These are phyloP conservation scores for Sugiyamaella lignohabitans DNA, from an alignment of 805 yeast genomes.

Conservation along the genomic window DNA sequence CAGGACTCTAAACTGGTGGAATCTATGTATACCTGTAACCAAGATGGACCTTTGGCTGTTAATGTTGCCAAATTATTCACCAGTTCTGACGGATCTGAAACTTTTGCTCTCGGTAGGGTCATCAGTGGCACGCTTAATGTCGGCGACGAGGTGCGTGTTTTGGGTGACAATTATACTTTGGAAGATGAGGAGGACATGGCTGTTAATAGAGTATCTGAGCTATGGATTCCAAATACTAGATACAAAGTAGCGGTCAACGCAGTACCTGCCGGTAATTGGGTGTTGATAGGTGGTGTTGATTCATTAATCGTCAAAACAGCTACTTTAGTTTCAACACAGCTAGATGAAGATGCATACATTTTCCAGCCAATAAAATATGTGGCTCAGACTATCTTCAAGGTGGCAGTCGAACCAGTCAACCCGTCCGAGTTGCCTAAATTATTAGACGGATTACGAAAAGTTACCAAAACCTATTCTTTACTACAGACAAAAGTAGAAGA, in stretches of 20 bases:
- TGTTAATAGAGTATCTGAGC: conserved; percentile 27
- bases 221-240: conserved; percentile 59
- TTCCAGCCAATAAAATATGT: conserved; percentile 42
- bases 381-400: conserved; percentile 58
- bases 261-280: conserved; percentile 62
- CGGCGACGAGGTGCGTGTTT: conserved; percentile 44
- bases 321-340: conserved; percentile 36
- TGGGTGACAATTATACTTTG: conserved; percentile 46
- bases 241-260: conserved; percentile 51
- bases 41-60: conserved; percentile 42
- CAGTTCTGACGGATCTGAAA: conserved; percentile 44
- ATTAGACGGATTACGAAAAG: conserved; percentile 58
- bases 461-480: conserved; percentile 60
- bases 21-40: conserved; percentile 31
- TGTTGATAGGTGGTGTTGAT: conserved; percentile 59
- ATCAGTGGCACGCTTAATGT: conserved; percentile 50
- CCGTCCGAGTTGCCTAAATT: conserved; percentile 76
- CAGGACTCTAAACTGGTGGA: conserved; percentile 19
- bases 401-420: conserved; percentile 73
- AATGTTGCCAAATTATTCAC: conserved; percentile 55
- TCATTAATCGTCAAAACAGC: conserved; percentile 53
- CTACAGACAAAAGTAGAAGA: conserved; percentile 70
- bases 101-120: conserved; percentile 56
- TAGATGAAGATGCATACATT: conserved; percentile 27
- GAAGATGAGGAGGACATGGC: conserved; percentile 53